A percentile compares a stretch with the other conserved stretches of the same genome.
These are phyloP conservation scores for Hyphopichia fennica DNA, from an alignment of 1,139 yeast species.

Conservation along the genomic window DNA sequence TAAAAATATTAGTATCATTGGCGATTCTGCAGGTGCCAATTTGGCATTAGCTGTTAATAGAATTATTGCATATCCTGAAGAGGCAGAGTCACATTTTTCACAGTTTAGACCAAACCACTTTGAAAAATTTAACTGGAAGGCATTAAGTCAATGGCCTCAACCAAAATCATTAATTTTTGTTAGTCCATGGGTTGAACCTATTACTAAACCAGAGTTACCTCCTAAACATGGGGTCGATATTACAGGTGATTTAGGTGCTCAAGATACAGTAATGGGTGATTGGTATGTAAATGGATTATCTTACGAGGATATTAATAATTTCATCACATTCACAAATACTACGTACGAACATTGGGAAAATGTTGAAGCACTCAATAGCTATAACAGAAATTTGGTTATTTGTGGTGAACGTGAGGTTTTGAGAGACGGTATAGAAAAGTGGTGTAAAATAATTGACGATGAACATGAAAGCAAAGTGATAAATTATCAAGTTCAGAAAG, in stretches of 20 bases:
- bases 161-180: constrained; percentile 34
- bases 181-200: constrained; percentile 47
- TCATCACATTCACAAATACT: constrained; percentile 26
- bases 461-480: constrained; percentile 16
- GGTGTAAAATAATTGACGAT: constrained; percentile 14
- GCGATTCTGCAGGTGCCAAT: constrained; percentile 53
- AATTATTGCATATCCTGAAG: constrained; percentile 33
- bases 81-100: constrained; percentile 20
- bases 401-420: constrained; percentile 43
- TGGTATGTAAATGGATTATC: constrained; percentile 26
- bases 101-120: constrained; percentile 14
- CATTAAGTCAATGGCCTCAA: constrained; percentile 16
- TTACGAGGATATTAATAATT: constrained; percentile 15
- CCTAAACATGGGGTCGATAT: constrained; percentile 21
- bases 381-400: constrained; percentile 26
- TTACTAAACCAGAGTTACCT: constrained; percentile 17
- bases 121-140: constrained; percentile 1
- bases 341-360: constrained; percentile 29
- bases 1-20: constrained; percentile 34
- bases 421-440: constrained; percentile 25
- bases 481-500: constrained; percentile 24
- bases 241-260: constrained; percentile 35
- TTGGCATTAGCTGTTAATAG: constrained; percentile 33
- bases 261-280: constrained; percentile 26
- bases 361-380: constrained; percentile 26